Evolutionary conservation across 306 rosid genomes (phyloP), one percentile per base, ranked within the genome.

Genomic region (Prunus padus): DNA sequence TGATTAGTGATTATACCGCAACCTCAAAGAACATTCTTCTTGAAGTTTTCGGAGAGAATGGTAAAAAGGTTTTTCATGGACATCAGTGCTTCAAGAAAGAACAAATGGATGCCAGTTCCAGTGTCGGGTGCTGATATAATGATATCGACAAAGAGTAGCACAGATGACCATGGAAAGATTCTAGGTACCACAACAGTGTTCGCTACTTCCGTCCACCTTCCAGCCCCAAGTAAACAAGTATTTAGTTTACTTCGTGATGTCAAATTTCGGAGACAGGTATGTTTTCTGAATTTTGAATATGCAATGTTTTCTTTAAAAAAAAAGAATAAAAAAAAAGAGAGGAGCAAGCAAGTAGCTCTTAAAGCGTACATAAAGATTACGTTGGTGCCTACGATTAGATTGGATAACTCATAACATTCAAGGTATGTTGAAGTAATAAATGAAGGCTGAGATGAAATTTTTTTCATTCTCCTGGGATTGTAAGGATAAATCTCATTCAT

Each of bases 21-120:
- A 71, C 52, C 0, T 20, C 90, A 88, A 33, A 86, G 86, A 76
- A 59, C 25, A 67, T 81, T 79, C 66, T 15, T 88, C 8, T 33
- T 88, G 76, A 86, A 73, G 61, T 71, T 90, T 42, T 82, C 89
- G 0, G 84, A 86, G 47, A 86, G 92, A 75, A 63, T 88, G 88
- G 76, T 77, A 80, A 86, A 76, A 77, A 79, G 3, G 54, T 87
- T 86, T 44, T 72, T 83, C 42, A 46, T 1, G 15, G 85, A 84
- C 40, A 33, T 81, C 0, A 84, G 80, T 64, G 82, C 57, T 10
- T 72, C 77, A 2, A 7, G 45, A 6, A 13, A 11, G 37, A 88
- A 86, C 65, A 73, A 15, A 63, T 86, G 96, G 96, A 71, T n/a
- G 57, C 23, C 63, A 30, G 44, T 79, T 11, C 45, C 76, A 51